Conservation (phyloP, 306 rosid species). For the Begonia fuchsioides region DNA sequence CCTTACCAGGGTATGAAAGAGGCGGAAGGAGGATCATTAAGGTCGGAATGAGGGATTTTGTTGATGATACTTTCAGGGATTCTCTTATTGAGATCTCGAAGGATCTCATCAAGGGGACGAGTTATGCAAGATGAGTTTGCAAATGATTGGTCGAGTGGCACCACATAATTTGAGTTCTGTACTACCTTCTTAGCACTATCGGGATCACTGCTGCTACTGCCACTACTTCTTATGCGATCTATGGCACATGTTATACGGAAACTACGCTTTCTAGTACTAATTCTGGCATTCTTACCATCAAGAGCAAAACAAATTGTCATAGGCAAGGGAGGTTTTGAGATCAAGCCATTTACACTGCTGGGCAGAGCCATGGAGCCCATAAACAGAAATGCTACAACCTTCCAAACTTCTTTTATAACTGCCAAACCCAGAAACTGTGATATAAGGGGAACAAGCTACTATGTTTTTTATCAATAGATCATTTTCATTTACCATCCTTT, state of each 20-base stretch:
- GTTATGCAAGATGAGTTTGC: slow-evolving; percentile 61
- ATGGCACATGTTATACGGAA: not conserved
- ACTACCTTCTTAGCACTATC: slow-evolving; percentile 31
- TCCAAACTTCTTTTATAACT: no score
- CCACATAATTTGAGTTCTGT: slow-evolving; percentile 74
- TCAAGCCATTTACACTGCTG: not conserved
- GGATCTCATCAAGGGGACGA: slow-evolving; percentile 81
- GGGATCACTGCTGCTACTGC: slow-evolving; percentile 5
- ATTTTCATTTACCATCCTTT: no score
- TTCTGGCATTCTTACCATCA: not conserved
- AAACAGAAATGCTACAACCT: no score
- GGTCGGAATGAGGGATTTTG: slow-evolving; percentile 10
- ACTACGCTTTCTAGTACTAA: not conserved
- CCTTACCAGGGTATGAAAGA: slow-evolving; percentile 67
- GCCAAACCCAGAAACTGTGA: no score
- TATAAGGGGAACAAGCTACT: no score
- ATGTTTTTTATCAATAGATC: no score
- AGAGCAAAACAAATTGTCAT: not conserved
- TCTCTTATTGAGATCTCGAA: slow-evolving; percentile 77
- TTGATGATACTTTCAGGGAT: slow-evolving; percentile 72
- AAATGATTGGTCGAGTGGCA: slow-evolving; percentile 68
- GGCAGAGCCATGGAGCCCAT: not conserved
- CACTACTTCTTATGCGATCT: not conserved
- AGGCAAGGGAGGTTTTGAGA: not conserved
- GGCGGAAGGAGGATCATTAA: slow-evolving; percentile 19